Base-by-base conservation (phyloP, 2,329 filamentous ascomycete genomes). In the Aspergillus vadensis region DNA sequence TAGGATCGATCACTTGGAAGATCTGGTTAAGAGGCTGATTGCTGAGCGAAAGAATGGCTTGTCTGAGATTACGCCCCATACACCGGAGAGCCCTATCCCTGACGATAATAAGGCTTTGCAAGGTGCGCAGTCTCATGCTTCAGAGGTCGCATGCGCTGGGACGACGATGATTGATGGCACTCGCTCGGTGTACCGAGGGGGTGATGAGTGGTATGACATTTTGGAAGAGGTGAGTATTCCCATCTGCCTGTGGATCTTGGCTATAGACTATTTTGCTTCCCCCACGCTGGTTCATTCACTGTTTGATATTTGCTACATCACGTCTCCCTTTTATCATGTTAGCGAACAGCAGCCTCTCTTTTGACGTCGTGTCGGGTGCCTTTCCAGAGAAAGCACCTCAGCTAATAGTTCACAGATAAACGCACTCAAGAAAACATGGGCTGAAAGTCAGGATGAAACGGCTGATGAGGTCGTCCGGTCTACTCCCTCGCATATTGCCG, bases 181-280 rank as follows among this genome's bases (percentile, higher is more conserved):
- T 12, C 57, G 56, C 5, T 62, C 60, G 6, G 48, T 62, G 5
- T 62, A 62, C 14, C 32, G 55, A 15, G 47, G 39, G 8, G 49
- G 53, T 0, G 53, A 62, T 50, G 56, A 60, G 38, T 62, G 60
- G 60, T 25, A 57, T 17, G 60, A 62, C 39, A 57, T 62, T 12
- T 27, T 62, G 14, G 19, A 50, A 14, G 60, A 62, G 19, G 60
- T 62, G 14, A 2, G 19, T 23, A 4, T 12, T 6, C 5, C 4
- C 1, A 36, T 36, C 32, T 36, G 4, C 32, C 5, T 15, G 10
- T 36, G 0, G 4, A 12, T 14, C 32, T 36, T 36, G 14, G 32
- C 32, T 36, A 4, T 30, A 30, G 10, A 30, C 25, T 30, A 30
- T 15, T 4, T 36, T 36, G 32, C 32, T 36, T 36, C 4, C 32